These are phyloP conservation scores for Pseudogymnoascus sp. DNA, from an alignment of 2,329 filamentous ascomycete species.

Conservation along the genomic window DNA sequence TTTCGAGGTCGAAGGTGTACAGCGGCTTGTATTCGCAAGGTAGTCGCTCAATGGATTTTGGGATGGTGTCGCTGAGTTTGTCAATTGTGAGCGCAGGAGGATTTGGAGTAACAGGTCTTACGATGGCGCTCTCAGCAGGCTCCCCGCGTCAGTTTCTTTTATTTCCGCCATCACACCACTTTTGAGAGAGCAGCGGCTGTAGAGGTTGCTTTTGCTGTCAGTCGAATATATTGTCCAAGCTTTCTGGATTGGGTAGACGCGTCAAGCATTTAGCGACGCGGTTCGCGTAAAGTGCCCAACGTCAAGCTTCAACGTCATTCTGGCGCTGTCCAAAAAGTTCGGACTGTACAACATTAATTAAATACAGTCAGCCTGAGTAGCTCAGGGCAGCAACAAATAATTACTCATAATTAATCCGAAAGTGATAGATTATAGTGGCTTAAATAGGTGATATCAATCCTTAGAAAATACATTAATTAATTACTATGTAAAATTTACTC, in stretches of 20 bases:
- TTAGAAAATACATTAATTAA: neutral
- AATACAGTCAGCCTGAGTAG: neutral
- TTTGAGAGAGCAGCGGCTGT: neutral
- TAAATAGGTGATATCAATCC: neutral
- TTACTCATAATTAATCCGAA: neutral
- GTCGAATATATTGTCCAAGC: neutral
- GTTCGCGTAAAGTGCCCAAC: conserved; percentile 7
- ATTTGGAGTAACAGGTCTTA: conserved; percentile 29
- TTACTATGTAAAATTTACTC: neutral
- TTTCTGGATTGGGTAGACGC: conserved; percentile 2
- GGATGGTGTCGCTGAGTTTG: conserved; percentile 31
- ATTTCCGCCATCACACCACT: conserved; percentile 18
- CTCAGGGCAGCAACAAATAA: neutral
- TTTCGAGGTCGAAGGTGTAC: conserved; percentile 66
- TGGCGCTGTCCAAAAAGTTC: neutral
- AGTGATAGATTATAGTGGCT: neutral
- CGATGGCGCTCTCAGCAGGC: conserved; percentile 44
- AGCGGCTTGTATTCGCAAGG: conserved; percentile 66
- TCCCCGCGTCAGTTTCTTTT: conserved; percentile 23
- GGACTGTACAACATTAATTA: neutral
- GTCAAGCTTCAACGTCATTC: neutral
- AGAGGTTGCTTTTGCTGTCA: neutral
- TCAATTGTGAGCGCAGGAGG: neutral
- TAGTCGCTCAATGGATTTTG: conserved; percentile 44
- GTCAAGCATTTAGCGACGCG: conserved; percentile 7